Evolutionary conservation across 352 stramenopile species (phyloP).

Genomic region (Aphanomyces euteiches): DNA sequence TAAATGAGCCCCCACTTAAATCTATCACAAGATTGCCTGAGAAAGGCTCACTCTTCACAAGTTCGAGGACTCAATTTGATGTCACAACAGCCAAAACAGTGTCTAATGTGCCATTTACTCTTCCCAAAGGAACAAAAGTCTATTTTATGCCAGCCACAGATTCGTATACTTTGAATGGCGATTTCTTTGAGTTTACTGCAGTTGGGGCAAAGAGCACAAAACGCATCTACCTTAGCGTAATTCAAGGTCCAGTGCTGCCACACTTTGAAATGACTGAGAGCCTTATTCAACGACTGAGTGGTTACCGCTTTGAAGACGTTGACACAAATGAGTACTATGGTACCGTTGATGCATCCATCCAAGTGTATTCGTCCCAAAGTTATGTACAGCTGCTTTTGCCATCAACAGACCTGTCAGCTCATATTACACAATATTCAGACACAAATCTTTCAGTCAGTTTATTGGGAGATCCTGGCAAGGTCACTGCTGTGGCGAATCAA

Average conservation of each 20-base stretch:
- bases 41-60: constrained; percentile 12
- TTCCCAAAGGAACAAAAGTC: background rate
- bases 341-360: constrained; percentile 6
- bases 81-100: background rate
- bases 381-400: constrained; percentile 6
- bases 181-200: background rate
- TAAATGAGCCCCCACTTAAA: background rate
- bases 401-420: background rate
- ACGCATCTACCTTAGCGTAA: background rate
- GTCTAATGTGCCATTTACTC: background rate
- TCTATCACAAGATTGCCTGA: constrained; percentile 1
- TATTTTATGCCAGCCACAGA: background rate
- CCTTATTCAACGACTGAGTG: background rate
- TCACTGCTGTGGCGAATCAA: background rate
- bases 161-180: background rate
- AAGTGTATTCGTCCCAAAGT: constrained; percentile 7
- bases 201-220: background rate
- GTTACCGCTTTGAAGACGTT: constrained; percentile 27
- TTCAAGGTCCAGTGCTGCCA: background rate
- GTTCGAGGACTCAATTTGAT: background rate
- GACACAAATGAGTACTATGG: constrained; percentile 21
- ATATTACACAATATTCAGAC: background rate
- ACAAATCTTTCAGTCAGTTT: background rate
- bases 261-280: background rate
- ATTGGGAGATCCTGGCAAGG: constrained; percentile 4